Evolutionary conservation across 2,329 filamentous ascomycete species (phyloP), one percentile per base, ranked within the genome.

Genomic region (Phoma sp.): DNA sequence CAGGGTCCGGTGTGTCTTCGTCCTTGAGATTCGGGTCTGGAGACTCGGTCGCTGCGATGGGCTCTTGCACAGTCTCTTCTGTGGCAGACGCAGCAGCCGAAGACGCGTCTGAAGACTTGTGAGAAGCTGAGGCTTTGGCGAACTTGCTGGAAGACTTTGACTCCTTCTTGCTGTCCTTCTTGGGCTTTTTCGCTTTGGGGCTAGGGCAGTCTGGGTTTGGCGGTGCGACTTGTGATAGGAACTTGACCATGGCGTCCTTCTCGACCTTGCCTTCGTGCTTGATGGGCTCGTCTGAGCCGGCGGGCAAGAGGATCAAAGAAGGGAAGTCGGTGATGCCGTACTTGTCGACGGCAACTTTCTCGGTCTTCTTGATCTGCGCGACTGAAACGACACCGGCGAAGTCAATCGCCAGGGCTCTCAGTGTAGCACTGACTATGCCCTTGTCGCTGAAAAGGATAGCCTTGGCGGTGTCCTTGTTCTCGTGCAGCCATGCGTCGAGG

Each of bases 371-470:
- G 51, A 96, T 84, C 76, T 98, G 94, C 8, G 87, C 94, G 32
- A 99, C 82, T 3, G 84, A 82, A 60, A 98, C 86, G 51, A 86
- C 85, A 32, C 88, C 92, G 24, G 95, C 82, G 76, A 94, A 99
- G 72, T 98, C 95, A 67, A 97, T 92, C 6, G 95, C 93, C 49
- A 98, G 76, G 57, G 92, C 88, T 74, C 90, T 90, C 61, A 97
- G 78, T 22, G 96, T 81, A 10, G 92, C 86, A 72, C 91, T 94
- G 0, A 91, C 94, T 6, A 89, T 88, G 21, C 92, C 92, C 80
- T 98, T 99, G 52, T 96, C 91, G 2, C 91, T 96, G 77, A 99
- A 98, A 3, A 99, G 80, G 31, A 99, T 86, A 0, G 90, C 93
- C 80, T 96, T 97, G 44, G 92, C 85, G 12, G 82, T 84, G 19